These are phyloP conservation scores for Glomus cerebriforme DNA, from an alignment of 192 early-diverging fungal genomes.

Conservation along the genomic window DNA sequence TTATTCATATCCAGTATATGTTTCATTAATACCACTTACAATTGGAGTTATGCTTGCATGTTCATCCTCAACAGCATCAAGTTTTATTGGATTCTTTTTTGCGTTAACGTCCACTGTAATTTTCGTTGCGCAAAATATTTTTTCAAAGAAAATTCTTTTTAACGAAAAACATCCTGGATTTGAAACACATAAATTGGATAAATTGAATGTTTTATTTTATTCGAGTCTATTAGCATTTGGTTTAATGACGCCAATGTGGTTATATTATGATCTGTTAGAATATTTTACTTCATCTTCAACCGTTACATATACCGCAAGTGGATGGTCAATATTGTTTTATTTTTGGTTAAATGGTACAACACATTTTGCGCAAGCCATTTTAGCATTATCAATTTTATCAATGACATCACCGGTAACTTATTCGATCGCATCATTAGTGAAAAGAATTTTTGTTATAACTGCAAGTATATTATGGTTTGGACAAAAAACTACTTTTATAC, in stretches of 20 bases:
- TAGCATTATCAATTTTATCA: constrained; percentile 78
- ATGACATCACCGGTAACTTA: constrained; percentile 85
- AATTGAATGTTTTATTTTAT: constrained; percentile 86
- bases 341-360: constrained; percentile 78
- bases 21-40: constrained; percentile 77
- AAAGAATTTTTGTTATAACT: constrained; percentile 90
- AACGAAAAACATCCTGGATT: constrained; percentile 36
- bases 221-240: constrained; percentile 72
- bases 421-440: constrained; percentile 81
- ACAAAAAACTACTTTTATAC: constrained; percentile 65
- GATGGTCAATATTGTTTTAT: constrained; percentile 48
- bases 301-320: not conserved
- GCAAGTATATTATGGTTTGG: constrained; percentile 82
- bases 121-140: constrained; percentile 88
- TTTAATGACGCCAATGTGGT: constrained; percentile 81
- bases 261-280: constrained; percentile 61
- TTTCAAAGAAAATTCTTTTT: constrained; percentile 77
- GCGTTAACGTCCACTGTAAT: constrained; percentile 75
- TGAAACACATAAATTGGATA: constrained; percentile 71
- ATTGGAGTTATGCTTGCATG: constrained; percentile 91
- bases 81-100: constrained; percentile 72
- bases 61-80: constrained; percentile 67
- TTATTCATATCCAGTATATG: constrained; percentile 74
- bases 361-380: constrained; percentile 80
- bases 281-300: not conserved